Evolutionary conservation across 352 stramenopile species (phyloP), one percentile per base, ranked within the genome.

Genomic region (Phytophthora niederhauseri): DNA sequence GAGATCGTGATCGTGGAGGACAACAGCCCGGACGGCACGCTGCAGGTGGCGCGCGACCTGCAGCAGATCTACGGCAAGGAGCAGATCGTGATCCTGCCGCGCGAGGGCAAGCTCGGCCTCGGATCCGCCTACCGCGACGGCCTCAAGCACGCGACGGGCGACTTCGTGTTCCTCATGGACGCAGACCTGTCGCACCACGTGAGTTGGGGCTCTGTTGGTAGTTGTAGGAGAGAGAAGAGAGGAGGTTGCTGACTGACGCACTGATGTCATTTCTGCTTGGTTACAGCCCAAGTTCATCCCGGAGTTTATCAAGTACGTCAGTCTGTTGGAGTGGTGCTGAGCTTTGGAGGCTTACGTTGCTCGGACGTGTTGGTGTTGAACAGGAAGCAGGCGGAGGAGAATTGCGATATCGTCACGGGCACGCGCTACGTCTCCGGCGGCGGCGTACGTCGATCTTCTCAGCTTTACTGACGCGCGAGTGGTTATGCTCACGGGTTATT

Each of bases 1-100:
- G 97, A 99, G 85, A 97, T 99, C 61, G 85, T 99, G 34, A 92
- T 99, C 41, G 95, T 99, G 8, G 98, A 99, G 66, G 98, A 99
- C 79, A 98, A 97, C 66, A 98, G 91, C 66, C 97, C 97, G 6
- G 98, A 99, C 71, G 93, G 94, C 8, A 99, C 98, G 11, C 78
- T 99, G 26, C 87, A 98, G 62, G 96, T 99, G 36, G 98, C 97
- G 19, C 64, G 94, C 22, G 78, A 97, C 30, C 73, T 98, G 67
- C 90, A 98, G 79, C 79, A 83, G 61, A 89, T 98, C 22, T 98
- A 97, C 77, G 92, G 93, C 57, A 89, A 96, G 59, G 80, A 98
- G 26, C 84, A 92, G 34, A 92, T 99, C 51, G 78, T 91, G 50
- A 98, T 99, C 64, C 78, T 99, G 6, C 92, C 97, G 48, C 91